Base-by-base conservation (phyloP, 2,329 filamentous ascomycete species). In the Beauveria varroae region DNA sequence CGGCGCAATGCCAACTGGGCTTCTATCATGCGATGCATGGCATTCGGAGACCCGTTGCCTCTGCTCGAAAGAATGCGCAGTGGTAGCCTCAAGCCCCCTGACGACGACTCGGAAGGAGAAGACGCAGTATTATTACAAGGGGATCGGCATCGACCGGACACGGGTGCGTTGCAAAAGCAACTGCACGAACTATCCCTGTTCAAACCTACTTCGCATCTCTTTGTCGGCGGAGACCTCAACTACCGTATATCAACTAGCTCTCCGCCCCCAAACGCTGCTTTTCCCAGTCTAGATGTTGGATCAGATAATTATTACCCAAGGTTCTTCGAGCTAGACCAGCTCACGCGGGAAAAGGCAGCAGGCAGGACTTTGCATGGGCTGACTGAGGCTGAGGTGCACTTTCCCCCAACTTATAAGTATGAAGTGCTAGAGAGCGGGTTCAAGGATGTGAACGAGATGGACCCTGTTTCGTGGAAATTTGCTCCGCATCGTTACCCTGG, bases 371-470 rank as follows among this genome's bases (percentile, higher is more conserved):
- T 96, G 26, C 92, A 98, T 65, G 87, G 90, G 5, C 78, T 99
- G 40, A 76, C 78, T 10, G 95, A 99, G 75, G 83, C 86, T 1
- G 77, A 82, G 1, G 85, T 98, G 62, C 74, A 73, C 4, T 99
- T 98, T 69, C 89, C 92, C 1, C 95, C 95, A 0, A 97, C 95
- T 0, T 99, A 99, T 79, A 99, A 99, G 74, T 96, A 95, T 72
- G 80, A 81, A 40, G 73, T 81, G 1, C 67, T 65, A 46, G 68
- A 67, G n/a, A 68, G 65, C 6, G 67, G 67, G 1, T 66, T 65
- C 2, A 69, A 70, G 22, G 67, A 71, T 50, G 68, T 68, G 57
- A 68, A 72, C 30, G 70, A 75, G 47, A 71, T 75, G 41, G 70
- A 76, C 3, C 53, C 57, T 22, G 74, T 81, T 4, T 75, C 78